These are phyloP conservation scores for Clitoria ternatea DNA, from an alignment of 306 rosid species.

Conservation along the genomic window DNA sequence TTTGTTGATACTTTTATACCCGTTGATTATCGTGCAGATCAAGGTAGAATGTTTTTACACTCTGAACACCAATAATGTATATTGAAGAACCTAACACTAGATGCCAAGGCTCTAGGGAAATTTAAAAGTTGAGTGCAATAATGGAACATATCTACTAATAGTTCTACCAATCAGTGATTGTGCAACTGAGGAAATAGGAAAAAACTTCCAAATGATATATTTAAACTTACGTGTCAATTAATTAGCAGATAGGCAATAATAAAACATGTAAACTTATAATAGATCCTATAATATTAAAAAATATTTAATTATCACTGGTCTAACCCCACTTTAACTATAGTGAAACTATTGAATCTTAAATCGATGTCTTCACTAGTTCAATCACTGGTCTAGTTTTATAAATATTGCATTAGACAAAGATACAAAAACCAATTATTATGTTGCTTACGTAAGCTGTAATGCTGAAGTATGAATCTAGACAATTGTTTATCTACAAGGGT, in stretches of 20 bases:
- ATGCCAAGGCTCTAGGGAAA: slow-evolving; percentile 96
- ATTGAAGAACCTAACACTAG: slow-evolving; percentile 93
- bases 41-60: slow-evolving; percentile 85
- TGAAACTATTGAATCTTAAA: too few species aligned
- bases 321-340: too few species aligned
- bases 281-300: too few species aligned
- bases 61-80: slow-evolving; percentile 84
- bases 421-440: not conserved
- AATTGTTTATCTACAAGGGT: not conserved
- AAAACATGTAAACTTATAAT: too few species aligned
- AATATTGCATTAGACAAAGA: not conserved
- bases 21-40: slow-evolving; percentile 89
- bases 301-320: too few species aligned
- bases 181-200: not conserved
- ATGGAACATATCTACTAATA: slow-evolving; percentile 73
- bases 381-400: too few species aligned
- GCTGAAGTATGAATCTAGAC: not conserved
- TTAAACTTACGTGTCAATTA: not conserved
- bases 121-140: slow-evolving; percentile 71
- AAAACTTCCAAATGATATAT: not conserved
- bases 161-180: slow-evolving; percentile 21
- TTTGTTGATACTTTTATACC: slow-evolving; percentile 36
- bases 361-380: too few species aligned
- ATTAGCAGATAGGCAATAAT: not conserved
- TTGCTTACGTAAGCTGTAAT: not conserved